Base-by-base conservation (phyloP, 768 basidiomycete species). In the Leucocoprinus leucothites region DNA sequence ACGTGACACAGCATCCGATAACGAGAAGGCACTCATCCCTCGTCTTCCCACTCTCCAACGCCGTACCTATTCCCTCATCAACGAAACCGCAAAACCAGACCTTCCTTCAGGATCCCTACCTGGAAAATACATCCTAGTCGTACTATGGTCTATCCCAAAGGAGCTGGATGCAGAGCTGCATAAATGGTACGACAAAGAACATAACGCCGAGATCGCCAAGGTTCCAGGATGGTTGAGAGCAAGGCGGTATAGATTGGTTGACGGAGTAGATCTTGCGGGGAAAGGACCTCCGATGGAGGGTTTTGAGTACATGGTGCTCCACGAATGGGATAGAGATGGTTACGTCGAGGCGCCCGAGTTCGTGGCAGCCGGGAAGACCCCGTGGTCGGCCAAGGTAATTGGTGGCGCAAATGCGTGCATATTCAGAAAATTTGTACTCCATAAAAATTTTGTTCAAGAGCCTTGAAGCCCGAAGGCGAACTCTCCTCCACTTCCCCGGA, bases 301-400 rank as follows among this genome's bases (percentile, higher is more conserved):
- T 13, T 52, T 45, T 38, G 69, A 69, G 46, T 73, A 72, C 47
- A 57, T 74, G 18, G 68, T 69, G 1, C 31, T 73, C n/a, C 69
- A 75, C 60, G 69, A 70, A 6, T 65, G 63, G 21, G 59, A 63
- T 21, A 56, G 24, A 19, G 58, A 57, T 18, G 59, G 62, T 4
- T 71, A 64, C 45, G 5, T 47, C 43, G 50, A 61, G 1, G 58
- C 61, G 3, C 53, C 60, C 7, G 69, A 65, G 51, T 67, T 66
- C 51, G 59, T 59, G n/a, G 55, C 62, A 0, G 62, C 67, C 0
- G 36, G 62, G 0, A 44, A 57, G 22, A 71, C 70, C 0, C 65
- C 65, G 14, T 66, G 66, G 66, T 58, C 64, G 11, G 49, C 25
- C 6, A 61, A 66, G 24, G 57, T 71, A 2, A 48, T 68, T 48